phyloP scores from a whole-genome alignment of 352 stramenopile genomes.

The Globisporangium spiculum region DNA sequence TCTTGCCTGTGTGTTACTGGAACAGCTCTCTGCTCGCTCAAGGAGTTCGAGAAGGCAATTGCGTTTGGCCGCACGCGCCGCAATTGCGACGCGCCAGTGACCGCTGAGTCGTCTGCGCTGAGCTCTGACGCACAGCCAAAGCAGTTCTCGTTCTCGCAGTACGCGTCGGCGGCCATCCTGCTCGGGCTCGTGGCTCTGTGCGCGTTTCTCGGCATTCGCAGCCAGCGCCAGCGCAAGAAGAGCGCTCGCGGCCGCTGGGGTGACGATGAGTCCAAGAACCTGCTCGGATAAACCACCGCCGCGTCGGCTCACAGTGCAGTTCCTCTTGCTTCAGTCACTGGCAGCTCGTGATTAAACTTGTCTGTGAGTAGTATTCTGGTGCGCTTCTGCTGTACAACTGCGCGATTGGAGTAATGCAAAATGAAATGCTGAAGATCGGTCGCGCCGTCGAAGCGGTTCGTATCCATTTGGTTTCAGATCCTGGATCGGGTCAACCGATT shows the following conservation, averaged over 20 bases:
- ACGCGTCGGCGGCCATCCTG: constrained; percentile 51
- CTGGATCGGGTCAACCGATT: no score
- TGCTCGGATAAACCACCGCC: constrained; percentile 22
- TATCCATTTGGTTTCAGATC: no score
- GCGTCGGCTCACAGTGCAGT: background rate
- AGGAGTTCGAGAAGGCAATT: constrained; percentile 55
- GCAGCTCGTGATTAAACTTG: background rate
- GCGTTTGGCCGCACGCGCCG: constrained; percentile 54
- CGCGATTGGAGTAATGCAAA: background rate
- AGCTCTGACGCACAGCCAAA: constrained; percentile 13
- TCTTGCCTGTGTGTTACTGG: background rate
- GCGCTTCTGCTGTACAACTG: background rate
- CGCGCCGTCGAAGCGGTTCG: background rate
- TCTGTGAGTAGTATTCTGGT: background rate
- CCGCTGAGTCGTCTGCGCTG: constrained; percentile 24
- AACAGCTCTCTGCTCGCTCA: constrained; percentile 55
- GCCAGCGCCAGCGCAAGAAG: constrained; percentile 26
- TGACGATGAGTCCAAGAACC: constrained; percentile 18
- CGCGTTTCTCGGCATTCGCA: constrained; percentile 43
- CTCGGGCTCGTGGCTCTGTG: constrained; percentile 57
- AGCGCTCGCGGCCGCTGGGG: constrained; percentile 10
- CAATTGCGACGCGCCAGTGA: constrained; percentile 42
- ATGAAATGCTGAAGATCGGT: background rate
- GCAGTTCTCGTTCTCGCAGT: constrained; percentile 32
- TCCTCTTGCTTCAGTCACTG: background rate